Evolutionary conservation across 2,329 filamentous ascomycete species (phyloP), one percentile per base, ranked within the genome.

Genomic region (Pyrenochaeta sp.): DNA sequence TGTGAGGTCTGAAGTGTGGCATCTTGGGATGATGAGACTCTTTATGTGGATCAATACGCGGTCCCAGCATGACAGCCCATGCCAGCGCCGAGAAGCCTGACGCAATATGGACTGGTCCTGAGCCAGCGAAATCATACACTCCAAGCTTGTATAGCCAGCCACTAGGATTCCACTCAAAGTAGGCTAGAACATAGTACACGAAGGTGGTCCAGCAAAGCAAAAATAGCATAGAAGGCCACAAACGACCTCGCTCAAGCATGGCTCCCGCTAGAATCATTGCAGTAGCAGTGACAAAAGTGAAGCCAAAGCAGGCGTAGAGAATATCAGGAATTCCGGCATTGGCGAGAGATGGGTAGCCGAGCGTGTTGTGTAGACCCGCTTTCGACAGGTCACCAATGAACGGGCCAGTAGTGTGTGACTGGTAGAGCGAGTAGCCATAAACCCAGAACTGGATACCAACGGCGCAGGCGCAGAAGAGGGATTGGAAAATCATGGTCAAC

Each of bases 91-190:
- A 86, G 52, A 87, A 87, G 31, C 89, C 89, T 1, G 87, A 90
- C 17, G 87, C 84, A 68, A 92, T 89, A 76, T 92, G 89, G 17
- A 92, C 89, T 32, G 89, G 89, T 11, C 88, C 89, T 40, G 88
- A 89, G 39, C 89, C 90, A 30, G 90, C 89, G 65, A 91, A 92
- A 74, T 92, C 89, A 63, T 90, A 84, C 21, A 87, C 85, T 42
- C 87, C 87, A 36, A 91, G 82, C 17, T 83, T 83, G 75, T 82
- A 87, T 23, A 90, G 82, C 88, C 89, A 92, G 41, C 89, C 89
- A 57, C 86, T 87, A 45, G 81, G 77, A 75, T 91, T 91, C 90
- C 89, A 92, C 40, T 89, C 91, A 84, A 89, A 91, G 76, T 89
- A 90, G 41, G 89, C 89, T 56, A 91, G 54, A n/a, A 70, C 52